phyloP scores from a whole-genome alignment of 2,329 filamentous ascomycete genomes.

The Acrodontium crateriforme region DNA sequence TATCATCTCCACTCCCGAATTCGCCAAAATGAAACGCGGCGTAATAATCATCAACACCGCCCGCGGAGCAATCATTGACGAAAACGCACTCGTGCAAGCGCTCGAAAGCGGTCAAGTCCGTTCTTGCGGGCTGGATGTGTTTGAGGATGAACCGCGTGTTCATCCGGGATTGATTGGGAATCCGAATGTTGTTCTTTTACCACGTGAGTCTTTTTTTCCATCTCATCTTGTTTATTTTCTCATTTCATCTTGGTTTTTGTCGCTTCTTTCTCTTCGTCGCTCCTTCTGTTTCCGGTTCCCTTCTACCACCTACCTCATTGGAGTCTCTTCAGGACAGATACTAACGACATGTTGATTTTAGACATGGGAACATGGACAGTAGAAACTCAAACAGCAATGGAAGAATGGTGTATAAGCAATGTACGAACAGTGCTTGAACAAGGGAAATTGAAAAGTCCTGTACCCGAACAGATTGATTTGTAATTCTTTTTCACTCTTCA shows the following conservation, averaged over 20 bases:
- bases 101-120: slow-evolving; percentile 56
- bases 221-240: too few relatives aligned
- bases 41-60: slow-evolving; percentile 73
- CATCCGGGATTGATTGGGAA: slow-evolving; percentile 60
- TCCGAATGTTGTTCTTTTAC: slow-evolving; percentile 52
- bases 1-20: slow-evolving; percentile 57
- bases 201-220: too few relatives aligned
- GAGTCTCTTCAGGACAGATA: too few relatives aligned
- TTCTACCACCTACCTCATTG: too few relatives aligned
- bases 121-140: slow-evolving; percentile 66
- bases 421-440: slow-evolving; percentile 48
- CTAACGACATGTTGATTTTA: slow-evolving; percentile 53
- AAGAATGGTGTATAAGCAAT: slow-evolving; percentile 62
- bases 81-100: slow-evolving; percentile 62
- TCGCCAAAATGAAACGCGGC: slow-evolving; percentile 63
- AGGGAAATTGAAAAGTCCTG: slow-evolving; percentile 51
- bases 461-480: slow-evolving; percentile 54
- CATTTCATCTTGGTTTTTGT: too few relatives aligned
- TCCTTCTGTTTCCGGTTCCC: too few relatives aligned
- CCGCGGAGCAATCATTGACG: slow-evolving; percentile 69
- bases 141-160: slow-evolving; percentile 64
- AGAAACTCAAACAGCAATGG: slow-evolving; percentile 52
- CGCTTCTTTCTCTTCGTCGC: too few relatives aligned
- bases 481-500: too few relatives aligned
- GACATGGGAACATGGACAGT: slow-evolving; percentile 78